A percentile compares a stretch with the other conserved stretches of the same genome.
phyloP scores from a whole-genome alignment of 352 stramenopile species.

The Globisporangium nodosum region DNA sequence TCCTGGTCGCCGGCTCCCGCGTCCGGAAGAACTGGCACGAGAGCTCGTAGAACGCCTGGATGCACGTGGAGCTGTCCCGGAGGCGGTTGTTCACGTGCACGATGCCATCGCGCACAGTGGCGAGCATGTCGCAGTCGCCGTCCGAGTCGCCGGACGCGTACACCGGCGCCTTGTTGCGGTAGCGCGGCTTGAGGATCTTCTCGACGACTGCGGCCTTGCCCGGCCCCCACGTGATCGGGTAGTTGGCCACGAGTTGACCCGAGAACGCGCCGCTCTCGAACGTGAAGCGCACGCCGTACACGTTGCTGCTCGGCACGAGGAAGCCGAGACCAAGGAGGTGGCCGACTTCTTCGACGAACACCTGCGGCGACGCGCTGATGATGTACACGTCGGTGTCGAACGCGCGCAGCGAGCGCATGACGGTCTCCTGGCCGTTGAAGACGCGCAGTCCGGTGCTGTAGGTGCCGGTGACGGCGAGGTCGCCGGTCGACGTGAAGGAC shows the following conservation, averaged over 20 bases:
- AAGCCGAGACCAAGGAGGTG: conserved; percentile 40
- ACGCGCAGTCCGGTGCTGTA: conserved; percentile 50
- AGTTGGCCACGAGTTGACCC: conserved; percentile 28
- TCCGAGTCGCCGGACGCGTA: conserved; percentile 50
- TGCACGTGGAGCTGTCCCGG: conserved; percentile 39
- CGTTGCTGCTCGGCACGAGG: conserved; percentile 42
- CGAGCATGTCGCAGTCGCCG: conserved; percentile 60
- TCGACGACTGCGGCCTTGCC: conserved; percentile 48
- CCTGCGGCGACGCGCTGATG: conserved; percentile 56
- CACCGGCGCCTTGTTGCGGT: conserved; percentile 42
- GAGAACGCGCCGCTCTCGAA: conserved; percentile 37
- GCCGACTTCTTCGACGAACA: conserved; percentile 43
- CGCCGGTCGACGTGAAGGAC: conserved; percentile 32
- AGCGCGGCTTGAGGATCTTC: conserved; percentile 33
- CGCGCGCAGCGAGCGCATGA: conserved; percentile 43
- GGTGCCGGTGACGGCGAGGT: conserved; percentile 30
- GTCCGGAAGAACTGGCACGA: conserved; percentile 42
- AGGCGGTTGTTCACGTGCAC: conserved; percentile 65
- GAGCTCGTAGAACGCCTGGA: conserved; percentile 58
- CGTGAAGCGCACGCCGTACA: conserved; percentile 55
- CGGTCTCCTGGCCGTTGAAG: conserved; percentile 59
- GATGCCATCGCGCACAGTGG: conserved; percentile 48
- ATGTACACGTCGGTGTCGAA: conserved; percentile 43
- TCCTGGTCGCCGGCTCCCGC: conserved; percentile 32
- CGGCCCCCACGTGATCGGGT: conserved; percentile 63